Base-by-base conservation (phyloP, 192 early-diverging fungal species). In the Coemansia sp. region DNA sequence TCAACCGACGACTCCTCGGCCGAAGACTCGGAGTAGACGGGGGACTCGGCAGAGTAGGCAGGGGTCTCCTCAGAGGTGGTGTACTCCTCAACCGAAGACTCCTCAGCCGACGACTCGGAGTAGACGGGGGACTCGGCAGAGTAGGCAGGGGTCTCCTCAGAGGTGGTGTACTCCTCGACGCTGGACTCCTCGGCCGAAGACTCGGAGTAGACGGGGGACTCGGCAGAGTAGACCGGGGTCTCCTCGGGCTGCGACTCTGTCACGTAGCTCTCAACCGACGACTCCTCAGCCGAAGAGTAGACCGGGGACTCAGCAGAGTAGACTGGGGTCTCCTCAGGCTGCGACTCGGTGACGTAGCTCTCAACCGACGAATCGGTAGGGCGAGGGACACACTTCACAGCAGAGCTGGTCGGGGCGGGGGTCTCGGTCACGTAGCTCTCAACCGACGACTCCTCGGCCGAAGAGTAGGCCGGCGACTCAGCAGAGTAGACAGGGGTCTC, bases 261-360 rank as follows among this genome's bases (percentile, higher is more conserved):
- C 0, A 2, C 2, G 28, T 31, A 31, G 28, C 28, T 31, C 28
- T 31, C 28, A 8, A 31, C 28, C 28, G 28, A 31, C 28, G 28
- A 31, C 59, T 22, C 51, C 7, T 40, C 38, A 14, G 38, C 26
- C 26, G 26, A 40, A n/a, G 40, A 44, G 8, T 44, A 9, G 2
- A 40, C 38, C 2, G 38, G 14, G 10, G 38, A 40, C 52, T 26
- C 22, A 4, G 25, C 31, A 1, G 31, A 34, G 31, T 37, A 31
- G 50, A 55, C 38, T 34, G 56, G 47, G 61, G 36, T 60, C 23
- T 68, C 66, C 59, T 61, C 65, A 9, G 48, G 20, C 19, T 7
- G 34, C 12, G 40, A n/a, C 40, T 44, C 40, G 14, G 59, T 28
- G 2, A 21, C 15, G 46, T 54, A 54, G 23, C 26, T 25, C 23